phyloP scores from a whole-genome alignment of 139 green algal genomes.

The Yamagishiella unicocca region DNA sequence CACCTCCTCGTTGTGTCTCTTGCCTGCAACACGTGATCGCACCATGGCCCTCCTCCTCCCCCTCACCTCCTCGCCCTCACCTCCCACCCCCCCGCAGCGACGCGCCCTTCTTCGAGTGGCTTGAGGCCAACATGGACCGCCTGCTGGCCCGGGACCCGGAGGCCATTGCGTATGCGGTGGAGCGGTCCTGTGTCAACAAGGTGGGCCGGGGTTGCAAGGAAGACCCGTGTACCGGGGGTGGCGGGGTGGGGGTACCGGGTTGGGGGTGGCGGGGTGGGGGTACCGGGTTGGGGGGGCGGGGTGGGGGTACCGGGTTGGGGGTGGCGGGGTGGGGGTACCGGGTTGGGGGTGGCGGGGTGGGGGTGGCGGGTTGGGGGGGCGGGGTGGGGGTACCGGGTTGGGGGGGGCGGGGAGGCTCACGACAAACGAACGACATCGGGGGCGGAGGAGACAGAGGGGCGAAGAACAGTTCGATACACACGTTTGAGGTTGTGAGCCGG shows the following conservation, averaged over 20 bases:
- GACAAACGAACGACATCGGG: background rate
- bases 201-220: conserved; percentile 37
- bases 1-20: no score
- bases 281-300: background rate
- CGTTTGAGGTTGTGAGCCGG: no score
- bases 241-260: background rate
- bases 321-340: background rate
- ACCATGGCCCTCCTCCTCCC: background rate
- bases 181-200: conserved; percentile 98
- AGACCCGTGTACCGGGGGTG: background rate
- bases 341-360: no score
- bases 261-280: background rate
- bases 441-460: no score
- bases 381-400: no score
- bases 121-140: conserved; percentile 92
- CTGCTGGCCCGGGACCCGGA: conserved; percentile 88
- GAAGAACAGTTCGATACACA: no score
- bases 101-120: conserved; percentile 94
- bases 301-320: background rate
- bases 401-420: no score
- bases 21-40: no score
- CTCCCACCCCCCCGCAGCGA: conserved; percentile 68
- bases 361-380: background rate
- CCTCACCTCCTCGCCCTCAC: background rate
- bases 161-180: conserved; percentile 92